Base-by-base conservation (phyloP, 2,329 filamentous ascomycete species). In the Ophiocordyceps australis region DNA sequence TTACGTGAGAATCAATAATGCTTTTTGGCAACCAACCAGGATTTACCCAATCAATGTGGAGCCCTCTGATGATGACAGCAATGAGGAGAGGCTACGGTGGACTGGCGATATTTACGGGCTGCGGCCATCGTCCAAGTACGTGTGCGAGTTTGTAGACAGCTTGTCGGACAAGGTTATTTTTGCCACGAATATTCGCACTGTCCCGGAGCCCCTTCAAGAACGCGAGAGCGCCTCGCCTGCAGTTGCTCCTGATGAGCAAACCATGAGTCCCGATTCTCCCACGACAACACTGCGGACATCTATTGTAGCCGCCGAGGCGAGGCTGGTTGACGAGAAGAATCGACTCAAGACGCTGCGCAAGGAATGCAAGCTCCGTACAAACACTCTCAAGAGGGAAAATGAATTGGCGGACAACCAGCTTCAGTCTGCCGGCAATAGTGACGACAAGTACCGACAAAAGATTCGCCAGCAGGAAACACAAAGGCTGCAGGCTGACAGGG, bases 1-100 rank as follows among this genome's bases (percentile, higher is more conserved):
- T 42, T 82, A 72, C 43, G 75, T 85, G 28, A 65, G 72, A 34
- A 67, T 86, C 36, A 85, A 86, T 47, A 74, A 80, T 26, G 76
- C 77, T 8, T 64, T 72, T 32, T 86, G 79, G 79, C 77, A 78
- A 41, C 77, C 77, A 2, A 79, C 75, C 9, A 65, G 74, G 36
- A 82, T 85, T 40, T 63, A 64, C 30, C 54, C 61, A 17, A 50
- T 65, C 19, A 23, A 32, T 7, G 24, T 15, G 16, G 38, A 49
- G 14, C 41, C 17, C 17, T n/a, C 50, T 23, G 33, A 34, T 11
- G 37, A 46, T 6, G 43, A 45, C 20, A 38, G 43, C 5, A 33
- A 48, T 22, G 45, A 48, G 14, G 38, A 40, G n/a, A 57, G 57
- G 12, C 60, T 60, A 23, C 61, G 65, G 24, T 85, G 74, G 73